Percentiles rank a stretch among this genome's conserved stretches.
Evolutionary conservation across 495 filamentous ascomycete species (phyloP).

Genomic region (Xylaria palmicola): DNA sequence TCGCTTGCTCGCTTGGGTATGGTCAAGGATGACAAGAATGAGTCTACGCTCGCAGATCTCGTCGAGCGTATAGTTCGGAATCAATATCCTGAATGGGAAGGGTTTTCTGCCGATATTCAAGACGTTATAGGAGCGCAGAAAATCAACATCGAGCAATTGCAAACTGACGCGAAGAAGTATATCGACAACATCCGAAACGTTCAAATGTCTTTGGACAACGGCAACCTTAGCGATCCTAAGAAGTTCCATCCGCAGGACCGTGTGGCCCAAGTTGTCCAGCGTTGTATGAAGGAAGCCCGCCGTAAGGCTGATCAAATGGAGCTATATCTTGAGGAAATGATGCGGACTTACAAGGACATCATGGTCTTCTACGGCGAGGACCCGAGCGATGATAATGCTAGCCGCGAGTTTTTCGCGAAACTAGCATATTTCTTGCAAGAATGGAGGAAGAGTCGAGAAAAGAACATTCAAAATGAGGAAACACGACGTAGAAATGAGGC

Average conservation of each 20-base stretch:
- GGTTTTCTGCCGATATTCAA: conserved; percentile 79
- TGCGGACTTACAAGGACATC: conserved; percentile 87
- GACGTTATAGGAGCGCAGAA: conserved; percentile 84
- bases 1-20: conserved; percentile 92
- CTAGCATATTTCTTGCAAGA: conserved; percentile 87
- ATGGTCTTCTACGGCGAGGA: conserved; percentile 98
- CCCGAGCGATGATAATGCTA: conserved; percentile 84
- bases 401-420: conserved; percentile 94
- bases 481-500: conserved; percentile 79
- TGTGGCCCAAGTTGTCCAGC: conserved; percentile 84
- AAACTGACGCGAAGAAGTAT: conserved; percentile 86
- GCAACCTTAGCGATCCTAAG: conserved; percentile 93
- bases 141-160: conserved; percentile 90
- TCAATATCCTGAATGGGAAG: conserved; percentile 95
- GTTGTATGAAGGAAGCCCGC: conserved; percentile 93
- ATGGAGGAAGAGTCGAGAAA: conserved; percentile 94
- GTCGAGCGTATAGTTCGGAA: conserved; percentile 96
- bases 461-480: conserved; percentile 85
- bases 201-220: conserved; percentile 84
- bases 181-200: conserved; percentile 94
- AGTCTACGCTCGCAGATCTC: conserved; percentile 91
- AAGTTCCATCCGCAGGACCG: conserved; percentile 98
- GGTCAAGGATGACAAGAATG: conserved; percentile 99
- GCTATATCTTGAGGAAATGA: conserved; percentile 91
- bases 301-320: conserved; percentile 96